Conservation (phyloP, 2,329 filamentous ascomycete species). For the Westerdykella sp. region DNA sequence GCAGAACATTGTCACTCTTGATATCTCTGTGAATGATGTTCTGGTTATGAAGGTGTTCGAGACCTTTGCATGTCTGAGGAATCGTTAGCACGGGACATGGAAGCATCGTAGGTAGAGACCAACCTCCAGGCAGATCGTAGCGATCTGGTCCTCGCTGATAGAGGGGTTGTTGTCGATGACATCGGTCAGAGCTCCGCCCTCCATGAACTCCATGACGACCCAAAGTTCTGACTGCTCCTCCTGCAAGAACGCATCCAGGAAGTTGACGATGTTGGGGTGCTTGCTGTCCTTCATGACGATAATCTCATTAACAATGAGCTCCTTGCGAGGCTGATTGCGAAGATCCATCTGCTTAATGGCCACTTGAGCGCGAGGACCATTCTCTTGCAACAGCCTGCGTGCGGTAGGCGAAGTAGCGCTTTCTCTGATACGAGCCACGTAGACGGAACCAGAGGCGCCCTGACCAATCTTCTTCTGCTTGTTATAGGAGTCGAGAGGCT, state of each 20-base stretch:
- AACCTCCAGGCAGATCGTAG: slow-evolving; percentile 94
- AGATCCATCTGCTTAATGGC: slow-evolving; percentile 99
- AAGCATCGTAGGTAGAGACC: slow-evolving; percentile 24
- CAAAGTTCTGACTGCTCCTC: slow-evolving; percentile 95
- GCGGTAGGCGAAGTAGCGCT: slow-evolving; percentile 75
- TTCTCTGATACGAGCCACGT: slow-evolving; percentile 93
- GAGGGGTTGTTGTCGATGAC: slow-evolving; percentile 96
- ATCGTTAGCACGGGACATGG: slow-evolving; percentile 18
- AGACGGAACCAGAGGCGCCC: slow-evolving; percentile 94
- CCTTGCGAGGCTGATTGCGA: slow-evolving; percentile 92
- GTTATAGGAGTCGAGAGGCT: slow-evolving; percentile 90
- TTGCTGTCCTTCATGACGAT: slow-evolving; percentile 99
- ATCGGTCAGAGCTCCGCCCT: slow-evolving; percentile 93
- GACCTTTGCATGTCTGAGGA: slow-evolving; percentile 78
- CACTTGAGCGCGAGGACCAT: slow-evolving; percentile 79
- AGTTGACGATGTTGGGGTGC: slow-evolving; percentile 98
- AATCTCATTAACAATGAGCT: slow-evolving; percentile 98
- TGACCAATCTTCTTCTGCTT: slow-evolving; percentile 99
- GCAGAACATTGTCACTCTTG: slow-evolving; percentile 96
- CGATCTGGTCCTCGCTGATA: slow-evolving; percentile 95
- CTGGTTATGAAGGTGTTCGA: slow-evolving; percentile 90
- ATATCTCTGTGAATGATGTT: slow-evolving; percentile 92
- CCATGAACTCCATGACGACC: slow-evolving; percentile 99
- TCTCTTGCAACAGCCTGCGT: slow-evolving; percentile 67
- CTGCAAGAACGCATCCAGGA: slow-evolving; percentile 90